These are phyloP conservation scores for Plasmopara viticola DNA, from an alignment of 352 stramenopile genomes.

Conservation along the genomic window DNA sequence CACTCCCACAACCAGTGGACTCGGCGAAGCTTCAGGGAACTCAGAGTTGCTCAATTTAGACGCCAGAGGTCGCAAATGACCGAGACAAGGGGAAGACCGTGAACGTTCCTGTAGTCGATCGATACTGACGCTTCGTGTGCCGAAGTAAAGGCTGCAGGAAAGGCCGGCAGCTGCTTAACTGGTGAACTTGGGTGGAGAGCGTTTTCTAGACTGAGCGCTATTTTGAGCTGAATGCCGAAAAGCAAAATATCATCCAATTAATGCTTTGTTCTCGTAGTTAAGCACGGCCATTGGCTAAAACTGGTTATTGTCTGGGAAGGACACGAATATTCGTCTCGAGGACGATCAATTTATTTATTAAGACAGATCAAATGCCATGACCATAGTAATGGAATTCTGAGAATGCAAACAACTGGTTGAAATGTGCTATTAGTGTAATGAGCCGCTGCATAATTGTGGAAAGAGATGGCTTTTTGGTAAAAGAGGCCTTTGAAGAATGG, in stretches of 20 bases:
- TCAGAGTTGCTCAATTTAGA: slow-evolving; percentile 36
- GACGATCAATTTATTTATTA: too few species aligned
- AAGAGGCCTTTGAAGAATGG: too few species aligned
- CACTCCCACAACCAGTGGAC: slow-evolving; percentile 44
- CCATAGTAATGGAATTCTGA: too few species aligned
- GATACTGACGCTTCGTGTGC: slow-evolving; percentile 2
- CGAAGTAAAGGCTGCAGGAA: neutral
- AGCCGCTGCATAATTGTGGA: too few species aligned
- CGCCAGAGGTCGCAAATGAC: slow-evolving; percentile 12
- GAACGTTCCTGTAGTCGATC: slow-evolving; percentile 1
- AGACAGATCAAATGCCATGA: too few species aligned
- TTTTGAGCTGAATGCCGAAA: slow-evolving; percentile 14
- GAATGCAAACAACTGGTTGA: too few species aligned
- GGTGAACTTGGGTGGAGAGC: slow-evolving; percentile 23
- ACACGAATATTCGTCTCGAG: neutral
- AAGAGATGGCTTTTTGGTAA: too few species aligned
- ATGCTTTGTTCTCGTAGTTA: neutral
- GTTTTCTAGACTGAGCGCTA: slow-evolving; percentile 23
- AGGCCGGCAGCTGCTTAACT: slow-evolving; percentile 7
- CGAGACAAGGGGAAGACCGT: slow-evolving; percentile 1
- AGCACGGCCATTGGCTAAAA: slow-evolving; percentile 6
- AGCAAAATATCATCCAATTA: slow-evolving; percentile 12
- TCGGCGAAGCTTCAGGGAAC: slow-evolving; percentile 30
- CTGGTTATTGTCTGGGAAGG: slow-evolving; percentile 3
- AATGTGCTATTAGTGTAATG: too few species aligned